Percentiles rank a stretch among this genome's conserved stretches.
Conservation (phyloP, 768 basidiomycete genomes). For the Rhizopogon sp. region DNA sequence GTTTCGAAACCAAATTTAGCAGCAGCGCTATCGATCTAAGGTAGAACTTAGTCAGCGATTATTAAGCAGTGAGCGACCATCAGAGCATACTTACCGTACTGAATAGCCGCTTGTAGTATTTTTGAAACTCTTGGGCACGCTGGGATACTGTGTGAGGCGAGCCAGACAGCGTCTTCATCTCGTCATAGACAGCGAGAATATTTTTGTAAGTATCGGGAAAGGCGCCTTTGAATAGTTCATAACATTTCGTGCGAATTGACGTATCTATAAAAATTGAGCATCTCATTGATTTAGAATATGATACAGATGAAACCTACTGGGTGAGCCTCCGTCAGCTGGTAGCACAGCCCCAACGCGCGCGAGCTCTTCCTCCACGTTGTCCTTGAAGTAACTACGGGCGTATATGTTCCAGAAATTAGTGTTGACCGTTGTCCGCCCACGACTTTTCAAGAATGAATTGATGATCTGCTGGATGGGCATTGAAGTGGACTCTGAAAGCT, state of each 20-base stretch:
- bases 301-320: not conserved
- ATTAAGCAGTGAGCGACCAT: not conserved
- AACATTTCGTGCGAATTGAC: not conserved
- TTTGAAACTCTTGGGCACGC: not conserved
- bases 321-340: not conserved
- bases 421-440: not conserved
- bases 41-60: not conserved
- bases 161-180: not conserved
- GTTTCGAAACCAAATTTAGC: slow-evolving; percentile 7
- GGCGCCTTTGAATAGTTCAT: not conserved
- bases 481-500: slow-evolving; percentile 1
- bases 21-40: not conserved
- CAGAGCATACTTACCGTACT: not conserved
- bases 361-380: slow-evolving; percentile 5
- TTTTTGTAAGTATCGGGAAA: not conserved
- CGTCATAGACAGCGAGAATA: not conserved
- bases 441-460: slow-evolving; percentile 7
- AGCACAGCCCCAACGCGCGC: not conserved
- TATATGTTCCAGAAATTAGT: slow-evolving; percentile 6
- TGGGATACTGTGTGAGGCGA: not conserved
- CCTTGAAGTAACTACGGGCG: not conserved
- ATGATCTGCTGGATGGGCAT: slow-evolving; percentile 1
- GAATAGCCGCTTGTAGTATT: not conserved
- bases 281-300: not conserved
- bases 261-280: not conserved